Conservation (phyloP, 1,284 basidiomycete genomes). For the Puccinia hordei region DNA sequence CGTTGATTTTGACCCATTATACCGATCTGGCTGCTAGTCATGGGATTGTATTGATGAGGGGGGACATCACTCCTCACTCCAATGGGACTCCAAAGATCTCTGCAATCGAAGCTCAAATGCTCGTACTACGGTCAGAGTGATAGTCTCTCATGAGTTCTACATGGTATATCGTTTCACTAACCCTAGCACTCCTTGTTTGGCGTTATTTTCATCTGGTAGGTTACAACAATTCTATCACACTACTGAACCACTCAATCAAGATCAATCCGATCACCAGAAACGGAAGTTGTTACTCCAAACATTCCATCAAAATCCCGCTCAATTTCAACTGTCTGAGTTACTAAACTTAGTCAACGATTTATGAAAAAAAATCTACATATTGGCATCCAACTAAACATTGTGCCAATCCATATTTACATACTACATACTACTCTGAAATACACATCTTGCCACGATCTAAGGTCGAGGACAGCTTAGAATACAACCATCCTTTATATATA, state of each 20-base stretch:
- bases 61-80: slow-evolving; percentile 80
- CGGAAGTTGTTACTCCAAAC: slow-evolving; percentile 65
- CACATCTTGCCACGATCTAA: too few relatives aligned
- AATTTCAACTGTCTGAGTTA: slow-evolving; percentile 75
- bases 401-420: too few relatives aligned
- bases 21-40: slow-evolving; percentile 82
- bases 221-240: slow-evolving; percentile 50
- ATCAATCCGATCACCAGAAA: slow-evolving; percentile 56
- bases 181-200: not conserved
- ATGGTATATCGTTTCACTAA: slow-evolving; percentile 61
- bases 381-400: too few relatives aligned
- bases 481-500: too few relatives aligned
- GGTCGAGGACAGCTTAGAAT: too few relatives aligned
- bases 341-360: slow-evolving; percentile 53
- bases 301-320: slow-evolving; percentile 73
- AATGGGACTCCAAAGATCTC: slow-evolving; percentile 57
- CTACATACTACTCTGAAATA: too few relatives aligned
- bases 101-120: slow-evolving; percentile 42
- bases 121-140: slow-evolving; percentile 74
- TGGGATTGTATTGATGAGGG: slow-evolving; percentile 80
- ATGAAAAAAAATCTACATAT: not conserved
- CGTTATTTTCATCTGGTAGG: not conserved
- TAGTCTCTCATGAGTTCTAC: slow-evolving; percentile 62
- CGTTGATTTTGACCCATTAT: slow-evolving; percentile 86
- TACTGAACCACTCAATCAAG: slow-evolving; percentile 51